Evolutionary conservation across 164 flowering plant species (phyloP).

Genomic region (Saururus chinensis): DNA sequence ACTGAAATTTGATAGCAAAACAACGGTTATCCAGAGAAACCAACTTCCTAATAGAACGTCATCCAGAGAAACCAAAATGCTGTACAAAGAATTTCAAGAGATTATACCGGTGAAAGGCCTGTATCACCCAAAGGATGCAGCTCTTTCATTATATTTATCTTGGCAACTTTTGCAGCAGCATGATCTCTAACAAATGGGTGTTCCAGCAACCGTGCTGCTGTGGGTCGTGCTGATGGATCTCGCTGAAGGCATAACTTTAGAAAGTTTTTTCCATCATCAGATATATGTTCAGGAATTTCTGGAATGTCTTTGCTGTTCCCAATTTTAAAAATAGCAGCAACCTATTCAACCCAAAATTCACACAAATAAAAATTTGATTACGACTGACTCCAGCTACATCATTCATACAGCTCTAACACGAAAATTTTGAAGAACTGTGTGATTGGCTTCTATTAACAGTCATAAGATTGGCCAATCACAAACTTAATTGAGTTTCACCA

Average conservation of each 20-base stretch:
- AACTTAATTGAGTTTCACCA: too few relatives aligned
- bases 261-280: conserved; percentile 68
- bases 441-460: too few relatives aligned
- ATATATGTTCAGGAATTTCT: conserved; percentile 69
- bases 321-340: conserved; percentile 95
- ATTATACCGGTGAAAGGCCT: conserved; percentile 1
- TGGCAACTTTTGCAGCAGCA: conserved; percentile 33
- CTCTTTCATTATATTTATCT: conserved; percentile 33
- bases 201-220: conserved; percentile 52
- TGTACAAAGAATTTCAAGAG: background rate
- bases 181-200: conserved; percentile 73
- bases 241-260: conserved; percentile 68
- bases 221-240: conserved; percentile 68
- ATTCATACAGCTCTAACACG: background rate
- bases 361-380: background rate
- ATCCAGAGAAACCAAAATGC: background rate
- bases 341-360: conserved; percentile 33
- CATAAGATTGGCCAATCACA: too few relatives aligned
- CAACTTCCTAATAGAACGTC: background rate
- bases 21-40: background rate
- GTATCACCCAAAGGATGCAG: conserved; percentile 38
- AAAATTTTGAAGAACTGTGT: too few relatives aligned
- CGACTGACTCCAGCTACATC: background rate
- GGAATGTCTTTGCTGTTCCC: conserved; percentile 93
- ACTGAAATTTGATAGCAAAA: conserved; percentile 25